Percentiles rank a stretch among this genome's conserved stretches.
Evolutionary conservation across 768 basidiomycete species (phyloP).

Genomic region (Serendipita indica): DNA sequence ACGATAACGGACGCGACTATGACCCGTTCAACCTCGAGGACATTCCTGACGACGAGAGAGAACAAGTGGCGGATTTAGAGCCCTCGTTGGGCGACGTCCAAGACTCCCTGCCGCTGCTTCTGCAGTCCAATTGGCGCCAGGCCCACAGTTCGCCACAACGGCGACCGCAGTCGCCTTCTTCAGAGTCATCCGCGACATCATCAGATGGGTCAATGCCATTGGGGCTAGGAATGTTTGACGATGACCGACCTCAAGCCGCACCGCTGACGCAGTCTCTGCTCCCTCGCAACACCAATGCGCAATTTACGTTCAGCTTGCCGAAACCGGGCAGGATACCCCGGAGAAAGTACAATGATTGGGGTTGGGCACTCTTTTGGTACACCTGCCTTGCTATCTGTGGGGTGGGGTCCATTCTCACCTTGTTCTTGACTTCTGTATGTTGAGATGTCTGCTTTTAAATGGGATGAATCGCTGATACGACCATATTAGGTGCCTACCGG

Average conservation of each 20-base stretch:
- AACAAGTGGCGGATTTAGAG: not conserved
- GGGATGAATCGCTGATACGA: slow-evolving; percentile 20
- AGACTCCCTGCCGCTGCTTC: slow-evolving; percentile 44
- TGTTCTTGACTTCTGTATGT: slow-evolving; percentile 43
- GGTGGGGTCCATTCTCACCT: slow-evolving; percentile 46
- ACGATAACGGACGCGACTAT: slow-evolving; percentile 22
- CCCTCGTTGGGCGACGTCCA: slow-evolving; percentile 53
- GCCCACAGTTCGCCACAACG: slow-evolving; percentile 23
- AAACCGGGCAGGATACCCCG: slow-evolving; percentile 56
- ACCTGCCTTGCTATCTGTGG: slow-evolving; percentile 43
- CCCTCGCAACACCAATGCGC: slow-evolving; percentile 50
- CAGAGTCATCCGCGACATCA: slow-evolving; percentile 26
- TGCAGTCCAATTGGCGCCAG: slow-evolving; percentile 29
- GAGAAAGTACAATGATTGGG: slow-evolving; percentile 55
- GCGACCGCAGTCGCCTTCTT: slow-evolving; percentile 31
- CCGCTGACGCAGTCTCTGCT: slow-evolving; percentile 69
- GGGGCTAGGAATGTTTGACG: not conserved
- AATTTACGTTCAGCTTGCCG: slow-evolving; percentile 62
- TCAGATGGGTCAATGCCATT: slow-evolving; percentile 10
- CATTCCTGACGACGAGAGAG: slow-evolving; percentile 26
- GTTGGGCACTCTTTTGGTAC: slow-evolving; percentile 58
- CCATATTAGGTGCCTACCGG: slow-evolving; percentile 18
- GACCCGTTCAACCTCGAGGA: slow-evolving; percentile 25
- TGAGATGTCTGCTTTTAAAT: slow-evolving; percentile 10
- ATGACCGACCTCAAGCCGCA: slow-evolving; percentile 20